A percentile compares a stretch with the other conserved stretches of the same genome.
Evolutionary conservation across 164 flowering plant species (phyloP).

Genomic region (Vitis cinerea): DNA sequence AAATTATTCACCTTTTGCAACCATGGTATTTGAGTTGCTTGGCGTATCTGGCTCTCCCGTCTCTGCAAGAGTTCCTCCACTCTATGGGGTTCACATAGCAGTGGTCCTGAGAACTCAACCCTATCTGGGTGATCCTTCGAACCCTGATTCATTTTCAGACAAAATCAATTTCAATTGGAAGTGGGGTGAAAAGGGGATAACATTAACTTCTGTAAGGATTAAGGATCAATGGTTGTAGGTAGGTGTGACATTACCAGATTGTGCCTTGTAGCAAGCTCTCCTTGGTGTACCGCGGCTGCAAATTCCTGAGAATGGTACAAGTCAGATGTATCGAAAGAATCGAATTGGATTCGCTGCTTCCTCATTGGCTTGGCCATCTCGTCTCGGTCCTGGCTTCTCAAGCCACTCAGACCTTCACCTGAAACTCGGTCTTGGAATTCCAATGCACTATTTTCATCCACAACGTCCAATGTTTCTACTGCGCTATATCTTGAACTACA

Average conservation of each 20-base stretch:
- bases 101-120: conserved; percentile 26
- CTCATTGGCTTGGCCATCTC: too few relatives aligned
- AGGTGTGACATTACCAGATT: conserved; percentile 11
- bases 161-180: not conserved
- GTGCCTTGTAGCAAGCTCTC: not conserved
- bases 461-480: too few relatives aligned
- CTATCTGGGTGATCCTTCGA: conserved; percentile 4
- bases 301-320: conserved; percentile 16
- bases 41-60: conserved; percentile 27
- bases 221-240: too few relatives aligned
- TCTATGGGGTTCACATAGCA: conserved; percentile 14
- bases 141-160: conserved; percentile 6
- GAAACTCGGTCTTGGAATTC: conserved; percentile 12
- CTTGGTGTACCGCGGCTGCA: conserved; percentile 2
- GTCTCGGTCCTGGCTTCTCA: too few relatives aligned
- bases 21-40: conserved; percentile 26
- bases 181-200: not conserved
- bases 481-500: conserved; percentile 12
- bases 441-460: conserved; percentile 13
- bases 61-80: conserved; percentile 26
- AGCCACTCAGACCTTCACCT: too few relatives aligned
- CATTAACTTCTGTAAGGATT: too few relatives aligned
- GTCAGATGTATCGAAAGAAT: conserved; percentile 16
- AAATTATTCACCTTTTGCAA: conserved; percentile 19
- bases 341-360: conserved; percentile 11